Base-by-base conservation (phyloP, 2,329 filamentous ascomycete genomes). In the Macrophomina phaseolina region DNA sequence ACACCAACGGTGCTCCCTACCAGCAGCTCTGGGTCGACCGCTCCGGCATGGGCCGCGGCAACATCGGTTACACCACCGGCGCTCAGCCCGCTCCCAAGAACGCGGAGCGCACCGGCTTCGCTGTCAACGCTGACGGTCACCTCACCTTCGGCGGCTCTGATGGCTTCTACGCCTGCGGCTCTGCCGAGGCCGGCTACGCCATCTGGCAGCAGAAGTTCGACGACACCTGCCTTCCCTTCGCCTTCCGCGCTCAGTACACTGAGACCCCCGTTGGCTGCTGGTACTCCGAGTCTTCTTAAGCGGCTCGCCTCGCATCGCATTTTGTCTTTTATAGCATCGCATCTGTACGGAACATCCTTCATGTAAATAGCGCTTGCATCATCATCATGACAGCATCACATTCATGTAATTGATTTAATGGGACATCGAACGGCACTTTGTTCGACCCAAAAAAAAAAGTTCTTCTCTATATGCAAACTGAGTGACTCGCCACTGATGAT, bases 11-110 rank as follows among this genome's bases (percentile, higher is more conserved):
- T 4, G 78, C 76, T 52, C 76, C 77, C 2, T 45, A 45, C 42
- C 87, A 89, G 78, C 76, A 83, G 85, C 86, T 62, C 58, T 62
- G 46, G 42, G 32, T 62, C 45, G 58, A 62, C 58, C 84, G 58
- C 32, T 62, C 58, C 45, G 58, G 58, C 58, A 62, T 62, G 58
- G 83, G 85, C 69, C 83, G 85, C 70, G 87, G 87, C 61, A 76
- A 79, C 28, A 71, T 88, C 49, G 81, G 82, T 49, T 89, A 86
- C 78, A 81, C 81, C 40, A 85, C 81, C 4, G 83, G 82, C 49
- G 81, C 71, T 46, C 71, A 81, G 70, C 65, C 71, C 6, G 66
- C 77, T 0, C 79, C 81, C 36, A 71, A 70, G 40, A 82, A 85
- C 72, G 74, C 68, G 32, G 83, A 88, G 79, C 76, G 78, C 64